Conservation (phyloP, 2,329 filamentous ascomycete species). For the Neonectria faginata region DNA sequence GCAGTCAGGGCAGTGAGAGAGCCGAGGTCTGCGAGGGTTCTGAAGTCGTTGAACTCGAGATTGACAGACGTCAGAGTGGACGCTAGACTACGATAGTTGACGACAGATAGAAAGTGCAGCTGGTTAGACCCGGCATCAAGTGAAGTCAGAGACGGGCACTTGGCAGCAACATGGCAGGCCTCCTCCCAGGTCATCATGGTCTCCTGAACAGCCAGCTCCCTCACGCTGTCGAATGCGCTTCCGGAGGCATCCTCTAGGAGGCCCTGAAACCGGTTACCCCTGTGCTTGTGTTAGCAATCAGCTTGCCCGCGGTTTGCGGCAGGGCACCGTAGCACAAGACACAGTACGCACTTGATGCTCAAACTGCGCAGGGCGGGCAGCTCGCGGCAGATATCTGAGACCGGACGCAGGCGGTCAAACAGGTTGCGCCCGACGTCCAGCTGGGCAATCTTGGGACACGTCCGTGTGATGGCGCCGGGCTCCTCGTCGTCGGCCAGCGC, state of each 20-base stretch:
- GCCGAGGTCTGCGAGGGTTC: slow-evolving; percentile 66
- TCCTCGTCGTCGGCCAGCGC: slow-evolving; percentile 48
- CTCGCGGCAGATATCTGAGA: slow-evolving; percentile 77
- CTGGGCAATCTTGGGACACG: slow-evolving; percentile 77
- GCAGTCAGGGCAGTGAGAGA: slow-evolving; percentile 63
- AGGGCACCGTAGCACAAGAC: slow-evolving; percentile 44
- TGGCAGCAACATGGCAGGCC: slow-evolving; percentile 64
- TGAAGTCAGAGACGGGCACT: slow-evolving; percentile 64
- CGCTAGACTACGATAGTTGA: slow-evolving; percentile 56
- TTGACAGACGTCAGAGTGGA: slow-evolving; percentile 71
- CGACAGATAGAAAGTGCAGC: slow-evolving; percentile 62
- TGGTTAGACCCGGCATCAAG: slow-evolving; percentile 70
- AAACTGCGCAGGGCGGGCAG: slow-evolving; percentile 75
- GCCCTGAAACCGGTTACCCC: slow-evolving; percentile 77
- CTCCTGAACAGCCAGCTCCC: slow-evolving; percentile 74
- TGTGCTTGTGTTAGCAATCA: slow-evolving; percentile 50
- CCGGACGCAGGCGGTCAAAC: slow-evolving; percentile 74
- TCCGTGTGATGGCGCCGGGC: slow-evolving; percentile 56
- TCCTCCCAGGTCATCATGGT: slow-evolving; percentile 75
- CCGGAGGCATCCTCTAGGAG: slow-evolving; percentile 52
- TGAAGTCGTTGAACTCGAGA: slow-evolving; percentile 79
- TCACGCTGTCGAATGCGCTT: slow-evolving; percentile 62
- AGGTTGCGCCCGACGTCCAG: slow-evolving; percentile 89
- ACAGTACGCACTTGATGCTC: slow-evolving; percentile 75
- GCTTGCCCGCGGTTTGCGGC: slow-evolving; percentile 5